Evolutionary conservation across 148 eudicot genomes (phyloP).

Genomic region (Rhododendron williamsianum): DNA sequence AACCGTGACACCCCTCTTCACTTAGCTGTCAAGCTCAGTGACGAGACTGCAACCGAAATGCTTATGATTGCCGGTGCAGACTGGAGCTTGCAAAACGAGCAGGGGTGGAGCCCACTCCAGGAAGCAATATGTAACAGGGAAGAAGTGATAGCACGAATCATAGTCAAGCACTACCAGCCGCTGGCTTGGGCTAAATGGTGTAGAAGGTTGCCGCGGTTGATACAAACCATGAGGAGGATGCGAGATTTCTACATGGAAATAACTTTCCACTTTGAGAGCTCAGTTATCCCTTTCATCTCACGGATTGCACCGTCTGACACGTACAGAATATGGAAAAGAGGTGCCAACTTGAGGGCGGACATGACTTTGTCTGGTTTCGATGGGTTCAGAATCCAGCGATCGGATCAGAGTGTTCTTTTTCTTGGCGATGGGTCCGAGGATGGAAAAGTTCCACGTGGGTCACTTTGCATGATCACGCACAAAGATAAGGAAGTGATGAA

Average conservation of each 20-base stretch:
- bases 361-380: slow-evolving; percentile 97
- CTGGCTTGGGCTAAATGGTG: slow-evolving; percentile 98
- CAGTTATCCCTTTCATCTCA: slow-evolving; percentile 84
- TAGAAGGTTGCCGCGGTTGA: slow-evolving; percentile 76
- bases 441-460: slow-evolving; percentile 68
- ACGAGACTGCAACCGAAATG: slow-evolving; percentile 67
- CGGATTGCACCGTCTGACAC: slow-evolving; percentile 94
- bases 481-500: slow-evolving; percentile 82
- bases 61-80: slow-evolving; percentile 89
- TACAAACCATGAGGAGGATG: slow-evolving; percentile 68
- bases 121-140: slow-evolving; percentile 81
- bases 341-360: slow-evolving; percentile 88
- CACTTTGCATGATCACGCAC: slow-evolving; percentile 67
- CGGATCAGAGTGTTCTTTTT: slow-evolving; percentile 83
- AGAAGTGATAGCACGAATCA: slow-evolving; percentile 69
- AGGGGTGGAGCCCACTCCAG: slow-evolving; percentile 91
- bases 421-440: slow-evolving; percentile 93
- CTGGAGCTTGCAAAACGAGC: slow-evolving; percentile 93
- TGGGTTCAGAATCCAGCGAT: slow-evolving; percentile 79
- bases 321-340: slow-evolving; percentile 91
- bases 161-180: slow-evolving; percentile 80
- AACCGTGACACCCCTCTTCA: slow-evolving; percentile 83
- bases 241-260: slow-evolving; percentile 96
- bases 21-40: slow-evolving; percentile 70
- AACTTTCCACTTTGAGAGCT: slow-evolving; percentile 86